Evolutionary conservation across 176 grass and related monocot genomes (phyloP).

Genomic region (Oryza punctata): DNA sequence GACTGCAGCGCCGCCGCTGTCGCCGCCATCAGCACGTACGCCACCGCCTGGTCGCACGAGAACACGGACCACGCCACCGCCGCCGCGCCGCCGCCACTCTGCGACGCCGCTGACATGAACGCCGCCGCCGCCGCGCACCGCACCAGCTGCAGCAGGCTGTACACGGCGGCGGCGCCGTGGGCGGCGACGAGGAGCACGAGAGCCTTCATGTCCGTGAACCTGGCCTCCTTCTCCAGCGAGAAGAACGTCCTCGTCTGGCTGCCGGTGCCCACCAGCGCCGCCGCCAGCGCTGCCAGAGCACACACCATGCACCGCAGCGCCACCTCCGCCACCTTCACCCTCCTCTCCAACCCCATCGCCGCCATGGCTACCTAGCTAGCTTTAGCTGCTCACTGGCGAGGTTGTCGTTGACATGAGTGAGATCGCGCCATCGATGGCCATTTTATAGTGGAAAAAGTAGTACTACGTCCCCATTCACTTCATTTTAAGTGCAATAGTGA

Average conservation of each 20-base stretch:
- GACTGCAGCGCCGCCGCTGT: constrained; percentile 65
- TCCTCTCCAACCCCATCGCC: constrained; percentile 45
- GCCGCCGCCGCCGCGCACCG: constrained; percentile 34
- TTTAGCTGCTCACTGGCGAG: background rate
- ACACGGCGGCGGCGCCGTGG: constrained; percentile 50
- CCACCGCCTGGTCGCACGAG: constrained; percentile 81
- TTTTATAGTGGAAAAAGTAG: constrained; percentile 38
- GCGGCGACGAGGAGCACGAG: constrained; percentile 65
- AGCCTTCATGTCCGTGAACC: constrained; percentile 74
- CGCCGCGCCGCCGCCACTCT: constrained; percentile 18
- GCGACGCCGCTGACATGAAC: constrained; percentile 2
- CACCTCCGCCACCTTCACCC: constrained; percentile 64
- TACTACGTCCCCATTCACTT: background rate
- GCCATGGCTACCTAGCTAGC: constrained; percentile 3
- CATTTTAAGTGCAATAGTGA: no score
- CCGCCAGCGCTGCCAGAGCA: constrained; percentile 36
- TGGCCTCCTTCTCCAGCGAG: constrained; percentile 58
- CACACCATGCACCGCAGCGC: constrained; percentile 48
- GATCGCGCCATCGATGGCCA: background rate
- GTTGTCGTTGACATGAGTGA: background rate
- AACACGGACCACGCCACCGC: constrained; percentile 68
- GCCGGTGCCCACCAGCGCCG: constrained; percentile 57
- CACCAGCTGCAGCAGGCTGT: constrained; percentile 70
- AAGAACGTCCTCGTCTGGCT: constrained; percentile 64
- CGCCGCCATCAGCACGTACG: constrained; percentile 62